These are phyloP conservation scores for Septoria linicola DNA, from an alignment of 2,329 filamentous ascomycete genomes.

Conservation along the genomic window DNA sequence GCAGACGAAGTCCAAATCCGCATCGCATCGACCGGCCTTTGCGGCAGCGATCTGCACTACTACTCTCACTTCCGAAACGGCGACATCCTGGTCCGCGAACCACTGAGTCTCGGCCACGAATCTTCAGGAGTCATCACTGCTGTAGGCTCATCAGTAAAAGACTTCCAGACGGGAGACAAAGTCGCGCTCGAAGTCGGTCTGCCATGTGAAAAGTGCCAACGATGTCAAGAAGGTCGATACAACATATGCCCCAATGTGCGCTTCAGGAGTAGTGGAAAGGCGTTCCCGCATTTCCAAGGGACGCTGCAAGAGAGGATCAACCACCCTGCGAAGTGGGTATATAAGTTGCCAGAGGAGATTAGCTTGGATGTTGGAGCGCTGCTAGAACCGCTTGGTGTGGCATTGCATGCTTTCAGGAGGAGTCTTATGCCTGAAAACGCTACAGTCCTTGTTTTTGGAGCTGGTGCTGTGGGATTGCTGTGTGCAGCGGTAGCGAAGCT, in stretches of 20 bases:
- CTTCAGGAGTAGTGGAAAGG: conserved; percentile 60
- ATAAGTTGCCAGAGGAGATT: conserved; percentile 55
- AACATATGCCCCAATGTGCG: conserved; percentile 61
- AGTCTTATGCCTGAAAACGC: conserved; percentile 49
- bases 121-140: conserved; percentile 76
- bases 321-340: conserved; percentile 60
- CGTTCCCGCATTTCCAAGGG: conserved; percentile 62
- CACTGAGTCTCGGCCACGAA: conserved; percentile 76
- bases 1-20: conserved; percentile 62
- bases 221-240: conserved; percentile 58
- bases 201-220: conserved; percentile 66
- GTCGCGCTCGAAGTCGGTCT: conserved; percentile 91
- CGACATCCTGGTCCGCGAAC: conserved; percentile 76
- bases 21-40: conserved; percentile 66
- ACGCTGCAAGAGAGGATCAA: conserved; percentile 63
- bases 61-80: conserved; percentile 84
- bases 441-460: conserved; percentile 59
- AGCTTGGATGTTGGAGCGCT: conserved; percentile 58
- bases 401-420: conserved; percentile 58
- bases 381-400: conserved; percentile 61
- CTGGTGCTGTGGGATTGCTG: conserved; percentile 60
- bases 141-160: conserved; percentile 55
- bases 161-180: conserved; percentile 71
- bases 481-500: conserved; percentile 58
- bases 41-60: conserved; percentile 77